Conservation (phyloP, 2,329 filamentous ascomycete genomes). For the Diaporthe caulivora region DNA sequence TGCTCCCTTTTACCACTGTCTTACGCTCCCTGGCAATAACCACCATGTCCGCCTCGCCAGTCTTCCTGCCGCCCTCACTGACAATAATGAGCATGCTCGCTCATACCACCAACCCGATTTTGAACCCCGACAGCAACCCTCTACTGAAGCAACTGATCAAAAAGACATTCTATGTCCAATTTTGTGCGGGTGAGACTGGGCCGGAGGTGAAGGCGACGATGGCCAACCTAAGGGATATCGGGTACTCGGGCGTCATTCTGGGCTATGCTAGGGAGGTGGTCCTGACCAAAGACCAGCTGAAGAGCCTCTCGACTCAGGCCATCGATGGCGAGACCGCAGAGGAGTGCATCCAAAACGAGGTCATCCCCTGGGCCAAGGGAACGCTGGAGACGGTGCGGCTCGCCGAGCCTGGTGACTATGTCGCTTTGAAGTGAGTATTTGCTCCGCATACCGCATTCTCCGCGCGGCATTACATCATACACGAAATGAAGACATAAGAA, state of each 20-base stretch:
- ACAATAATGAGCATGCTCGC: conserved; percentile 77
- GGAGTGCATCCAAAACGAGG: conserved; percentile 67
- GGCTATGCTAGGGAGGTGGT: conserved; percentile 88
- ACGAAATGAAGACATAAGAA: not conserved
- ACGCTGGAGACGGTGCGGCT: conserved; percentile 81
- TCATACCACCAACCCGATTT: conserved; percentile 72
- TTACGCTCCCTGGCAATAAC: conserved; percentile 78
- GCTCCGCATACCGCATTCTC: no score
- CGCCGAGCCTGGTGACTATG: conserved; percentile 77
- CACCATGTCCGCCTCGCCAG: conserved; percentile 75
- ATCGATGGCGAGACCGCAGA: conserved; percentile 60
- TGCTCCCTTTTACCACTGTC: conserved; percentile 75
- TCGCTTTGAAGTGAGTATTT: conserved; percentile 69
- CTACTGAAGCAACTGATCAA: conserved; percentile 79
- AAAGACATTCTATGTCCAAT: conserved; percentile 89
- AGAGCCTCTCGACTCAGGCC: conserved; percentile 57
- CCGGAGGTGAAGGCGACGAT: conserved; percentile 77
- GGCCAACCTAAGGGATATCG: conserved; percentile 75
- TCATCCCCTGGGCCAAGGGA: conserved; percentile 78
- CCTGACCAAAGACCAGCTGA: conserved; percentile 67
- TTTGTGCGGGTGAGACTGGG: conserved; percentile 85
- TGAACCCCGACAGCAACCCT: conserved; percentile 82
- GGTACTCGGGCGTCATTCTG: conserved; percentile 86
- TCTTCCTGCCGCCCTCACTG: conserved; percentile 79
- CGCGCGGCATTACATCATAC: not conserved